Conservation (phyloP, 2,329 filamentous ascomycete genomes). For the Paecilomyces variotii region DNA sequence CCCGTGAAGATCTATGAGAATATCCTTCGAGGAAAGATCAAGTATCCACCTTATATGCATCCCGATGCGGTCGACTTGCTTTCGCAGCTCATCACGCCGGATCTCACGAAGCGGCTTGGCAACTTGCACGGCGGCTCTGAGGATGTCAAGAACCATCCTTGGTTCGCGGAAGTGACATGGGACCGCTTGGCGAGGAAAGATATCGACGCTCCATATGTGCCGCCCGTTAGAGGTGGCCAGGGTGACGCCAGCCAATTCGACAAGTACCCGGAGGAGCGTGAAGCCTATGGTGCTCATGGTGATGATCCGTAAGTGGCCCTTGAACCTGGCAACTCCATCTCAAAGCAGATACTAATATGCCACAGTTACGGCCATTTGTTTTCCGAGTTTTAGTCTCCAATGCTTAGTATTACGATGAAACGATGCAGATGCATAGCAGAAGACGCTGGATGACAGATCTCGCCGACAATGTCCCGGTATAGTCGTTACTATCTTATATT, state of each 20-base stretch:
- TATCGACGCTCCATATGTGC: slow-evolving; percentile 96
- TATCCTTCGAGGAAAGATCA: slow-evolving; percentile 89
- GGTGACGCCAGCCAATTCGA: slow-evolving; percentile 97
- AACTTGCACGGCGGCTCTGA: slow-evolving; percentile 85
- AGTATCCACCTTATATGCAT: slow-evolving; percentile 94
- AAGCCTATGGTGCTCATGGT: slow-evolving; percentile 73
- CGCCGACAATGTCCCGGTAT: neutral
- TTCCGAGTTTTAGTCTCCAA: slow-evolving; percentile 50
- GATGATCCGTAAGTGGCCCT: slow-evolving; percentile 69
- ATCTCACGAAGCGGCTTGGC: slow-evolving; percentile 88
- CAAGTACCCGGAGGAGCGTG: slow-evolving; percentile 93
- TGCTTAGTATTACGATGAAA: neutral
- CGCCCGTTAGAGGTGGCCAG: slow-evolving; percentile 84
- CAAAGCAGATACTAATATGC: slow-evolving; percentile 6
- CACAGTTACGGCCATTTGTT: slow-evolving; percentile 65
- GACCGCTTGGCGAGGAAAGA: slow-evolving; percentile 89
- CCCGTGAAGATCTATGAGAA: slow-evolving; percentile 99
- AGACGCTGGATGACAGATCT: neutral
- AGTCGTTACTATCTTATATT: neutral
- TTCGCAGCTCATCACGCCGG: slow-evolving; percentile 84
- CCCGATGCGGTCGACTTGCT: slow-evolving; percentile 89
- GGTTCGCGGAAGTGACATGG: slow-evolving; percentile 98
- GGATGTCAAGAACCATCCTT: slow-evolving; percentile 90
- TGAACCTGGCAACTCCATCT: neutral
- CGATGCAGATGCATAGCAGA: neutral